Evolutionary conservation across 306 rosid species (phyloP).

Genomic region (Vachellia pachyceras): DNA sequence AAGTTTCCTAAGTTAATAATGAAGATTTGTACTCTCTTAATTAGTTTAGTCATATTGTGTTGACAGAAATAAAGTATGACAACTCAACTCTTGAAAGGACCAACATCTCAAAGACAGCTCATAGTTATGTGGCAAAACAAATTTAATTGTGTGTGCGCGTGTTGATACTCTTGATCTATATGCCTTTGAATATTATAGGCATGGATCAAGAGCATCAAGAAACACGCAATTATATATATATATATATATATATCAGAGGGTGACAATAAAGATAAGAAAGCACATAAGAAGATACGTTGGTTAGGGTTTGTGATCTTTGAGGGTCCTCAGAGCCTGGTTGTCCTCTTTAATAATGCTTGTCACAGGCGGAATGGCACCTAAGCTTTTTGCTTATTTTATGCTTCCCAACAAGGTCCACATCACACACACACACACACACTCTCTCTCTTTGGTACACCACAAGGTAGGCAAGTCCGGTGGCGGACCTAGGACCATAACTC

Average conservation of each 20-base stretch:
- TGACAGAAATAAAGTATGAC: not conserved
- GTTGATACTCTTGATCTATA: not conserved
- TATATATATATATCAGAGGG: not conserved
- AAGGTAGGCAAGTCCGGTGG: not conserved
- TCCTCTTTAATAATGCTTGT: not conserved
- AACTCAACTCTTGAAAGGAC: not conserved
- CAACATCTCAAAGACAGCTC: not conserved
- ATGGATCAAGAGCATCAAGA: too few species aligned
- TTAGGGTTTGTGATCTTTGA: conserved; percentile 6
- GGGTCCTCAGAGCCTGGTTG: not conserved
- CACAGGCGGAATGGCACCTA: not conserved
- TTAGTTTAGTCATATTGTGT: not conserved
- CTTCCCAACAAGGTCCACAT: not conserved
- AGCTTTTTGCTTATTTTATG: not conserved
- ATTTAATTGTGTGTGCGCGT: not conserved
- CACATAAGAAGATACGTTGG: not conserved
- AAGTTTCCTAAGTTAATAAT: not conserved
- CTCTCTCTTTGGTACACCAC: not conserved
- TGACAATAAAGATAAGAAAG: not conserved
- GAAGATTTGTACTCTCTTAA: not conserved
- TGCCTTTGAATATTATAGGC: not conserved
- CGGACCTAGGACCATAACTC: too few species aligned
- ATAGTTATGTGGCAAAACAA: not conserved
- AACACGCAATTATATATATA: not conserved
- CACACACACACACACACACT: not conserved